Base-by-base conservation (phyloP, 225 moss, liverwort and hornwort species). In the Asterella californica region DNA sequence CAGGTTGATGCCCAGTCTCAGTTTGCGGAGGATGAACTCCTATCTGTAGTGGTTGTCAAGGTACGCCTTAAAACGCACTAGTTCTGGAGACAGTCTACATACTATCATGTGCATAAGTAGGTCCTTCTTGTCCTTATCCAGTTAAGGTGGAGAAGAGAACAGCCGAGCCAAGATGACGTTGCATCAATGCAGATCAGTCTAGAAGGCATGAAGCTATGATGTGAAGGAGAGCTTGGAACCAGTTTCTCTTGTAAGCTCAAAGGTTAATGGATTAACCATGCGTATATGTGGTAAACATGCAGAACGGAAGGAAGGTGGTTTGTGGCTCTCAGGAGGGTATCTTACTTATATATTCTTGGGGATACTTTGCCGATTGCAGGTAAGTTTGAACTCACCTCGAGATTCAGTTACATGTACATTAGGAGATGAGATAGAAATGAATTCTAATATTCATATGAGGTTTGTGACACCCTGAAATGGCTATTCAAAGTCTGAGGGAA, bases 261-360 rank as follows among this genome's bases (percentile, higher is more conserved):
- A 17, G 2, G 34, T 25, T 57, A 37, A 76, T 54, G 34, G 36
- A 53, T 38, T 8, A 55, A 22, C 10, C 42, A 29, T 77, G 38
- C 29, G n/a, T 46, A n/a, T 42, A n/a, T 52, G 5, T 76, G 33
- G n/a, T 70, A 32, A 53, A 36, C 62, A 4, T 76, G 72, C 88
- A 90, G 90, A 85, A 89, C 53, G 93, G 93, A 33, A 90, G 89
- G 60, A 99, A 99, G 83, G 92, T 99, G 9, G 76, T 99, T 0
- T 99, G 93, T 70, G 95, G 95, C 15, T 90, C 95, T 29, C 95
- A 99, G 78, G 93, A 99, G 80, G 97, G 95, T 57, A 88, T 92
- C 22, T 79, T 99, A 21, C 86, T 99, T 79, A 83, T 99, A 37
- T 95, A 99, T 78, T 92, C 93, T 15, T 99, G 93, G 94, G 95